Conservation (phyloP, 192 early-diverging fungal genomes). For the Gamsiella multidivaricata region DNA sequence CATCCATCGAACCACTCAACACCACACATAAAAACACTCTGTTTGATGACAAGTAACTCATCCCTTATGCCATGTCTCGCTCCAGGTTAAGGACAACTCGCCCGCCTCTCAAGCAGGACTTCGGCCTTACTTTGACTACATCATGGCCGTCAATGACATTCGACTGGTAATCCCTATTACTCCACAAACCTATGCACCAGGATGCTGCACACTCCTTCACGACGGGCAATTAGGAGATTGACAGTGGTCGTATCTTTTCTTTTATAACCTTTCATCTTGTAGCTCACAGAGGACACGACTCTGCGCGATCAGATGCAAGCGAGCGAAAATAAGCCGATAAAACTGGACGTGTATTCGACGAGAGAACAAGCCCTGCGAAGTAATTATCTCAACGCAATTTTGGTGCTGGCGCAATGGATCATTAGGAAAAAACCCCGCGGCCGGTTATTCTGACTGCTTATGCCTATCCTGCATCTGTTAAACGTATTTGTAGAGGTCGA, state of each 20-base stretch:
- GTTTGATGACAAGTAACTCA: not conserved
- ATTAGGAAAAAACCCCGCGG: not conserved
- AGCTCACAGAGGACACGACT: conserved; percentile 45
- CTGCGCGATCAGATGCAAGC: conserved; percentile 57
- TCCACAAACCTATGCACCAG: no score
- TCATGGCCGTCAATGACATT: conserved; percentile 70
- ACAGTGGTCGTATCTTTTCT: no score
- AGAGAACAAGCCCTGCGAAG: conserved; percentile 65
- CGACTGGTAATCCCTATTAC: conserved; percentile 56
- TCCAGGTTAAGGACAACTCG: conserved; percentile 70
- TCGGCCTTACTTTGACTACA: conserved; percentile 81
- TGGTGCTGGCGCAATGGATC: no score
- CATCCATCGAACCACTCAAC: no score
- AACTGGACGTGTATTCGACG: conserved; percentile 66
- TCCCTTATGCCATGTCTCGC: not conserved
- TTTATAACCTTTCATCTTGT: not conserved
- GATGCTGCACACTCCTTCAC: no score
- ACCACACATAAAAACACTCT: not conserved
- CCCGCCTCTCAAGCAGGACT: conserved; percentile 73
- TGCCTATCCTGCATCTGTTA: not conserved
- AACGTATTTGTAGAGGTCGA: conserved; percentile 43
- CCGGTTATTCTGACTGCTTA: not conserved
- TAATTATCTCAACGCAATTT: conserved; percentile 3
- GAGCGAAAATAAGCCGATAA: conserved; percentile 56
- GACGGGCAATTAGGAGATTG: no score